These are phyloP conservation scores for Cryphonectria nitschkei DNA, from an alignment of 2,329 filamentous ascomycete genomes.

Conservation along the genomic window DNA sequence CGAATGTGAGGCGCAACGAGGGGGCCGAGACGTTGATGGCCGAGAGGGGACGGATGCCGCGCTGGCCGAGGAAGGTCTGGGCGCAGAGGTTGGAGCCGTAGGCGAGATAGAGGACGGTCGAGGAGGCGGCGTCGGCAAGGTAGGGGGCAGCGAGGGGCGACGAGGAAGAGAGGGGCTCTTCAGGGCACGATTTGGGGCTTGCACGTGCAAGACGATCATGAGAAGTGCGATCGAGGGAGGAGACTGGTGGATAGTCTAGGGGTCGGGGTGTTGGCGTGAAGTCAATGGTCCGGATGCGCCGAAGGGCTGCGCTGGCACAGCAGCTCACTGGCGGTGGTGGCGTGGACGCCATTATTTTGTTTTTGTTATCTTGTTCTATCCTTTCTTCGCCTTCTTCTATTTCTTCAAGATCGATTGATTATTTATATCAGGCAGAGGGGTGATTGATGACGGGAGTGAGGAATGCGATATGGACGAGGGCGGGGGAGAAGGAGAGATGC, in stretches of 20 bases:
- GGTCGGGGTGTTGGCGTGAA: constrained; percentile 8
- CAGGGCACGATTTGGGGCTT: constrained; percentile 30
- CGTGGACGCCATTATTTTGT: not conserved
- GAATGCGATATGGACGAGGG: not conserved
- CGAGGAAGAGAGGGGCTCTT: constrained; percentile 34
- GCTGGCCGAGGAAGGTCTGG: constrained; percentile 75
- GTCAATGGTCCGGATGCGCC: constrained; percentile 21
- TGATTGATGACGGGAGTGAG: not conserved
- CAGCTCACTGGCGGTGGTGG: constrained; percentile 7
- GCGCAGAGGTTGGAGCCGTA: constrained; percentile 90
- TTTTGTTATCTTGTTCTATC: not conserved
- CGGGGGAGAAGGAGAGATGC: not conserved
- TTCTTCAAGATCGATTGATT: not conserved
- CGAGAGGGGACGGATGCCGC: constrained; percentile 81
- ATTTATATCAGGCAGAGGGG: not conserved
- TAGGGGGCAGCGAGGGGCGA: constrained; percentile 33
- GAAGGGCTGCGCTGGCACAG: constrained; percentile 10
- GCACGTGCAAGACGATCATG: constrained; percentile 43
- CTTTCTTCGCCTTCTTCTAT: not conserved
- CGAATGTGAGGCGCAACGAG: constrained; percentile 76
- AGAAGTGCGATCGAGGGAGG: constrained; percentile 43
- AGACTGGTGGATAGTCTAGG: constrained; percentile 34
- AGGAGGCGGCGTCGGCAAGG: constrained; percentile 27
- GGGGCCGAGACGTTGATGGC: constrained; percentile 83
- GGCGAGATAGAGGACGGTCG: constrained; percentile 76